Base-by-base conservation (phyloP, 805 yeast genomes). In the Metschnikowia aberdeeniae region DNA sequence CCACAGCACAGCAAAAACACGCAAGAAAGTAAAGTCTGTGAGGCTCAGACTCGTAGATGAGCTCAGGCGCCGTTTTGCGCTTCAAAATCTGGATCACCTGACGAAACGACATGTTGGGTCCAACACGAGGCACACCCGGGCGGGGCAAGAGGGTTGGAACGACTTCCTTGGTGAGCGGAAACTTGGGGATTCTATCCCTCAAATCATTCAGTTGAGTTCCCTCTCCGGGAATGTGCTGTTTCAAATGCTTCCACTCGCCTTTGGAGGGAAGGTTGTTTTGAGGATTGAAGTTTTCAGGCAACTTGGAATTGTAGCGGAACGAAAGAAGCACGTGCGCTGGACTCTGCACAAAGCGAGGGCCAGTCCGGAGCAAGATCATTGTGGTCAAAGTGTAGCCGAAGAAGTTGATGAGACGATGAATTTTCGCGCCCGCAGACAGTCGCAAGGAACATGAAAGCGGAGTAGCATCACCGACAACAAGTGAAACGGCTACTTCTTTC, bases 41-140 rank as follows among this genome's bases (percentile, higher is more conserved):
- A 0, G 93, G 86, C 63, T 88, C 95, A 22, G 89, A 80, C 68
- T 86, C 92, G 63, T 87, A 88, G 36, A 87, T 73, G 43, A 87
- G 68, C 57, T 86, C 95, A 1, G 92, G 92, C 39, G 76, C 73
- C 10, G 64, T 66, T 53, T 82, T 78, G 33, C 68, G 66, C 47
- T 75, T 69, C 49, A 87, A 66, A 9, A 77, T 73, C 45, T 75
- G 75, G 54, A 84, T 68, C 66, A 88, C 81, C 59, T 83, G 83
- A 6, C 78, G 66, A 52, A 88, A 76, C 4, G 80, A 70, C 57
- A 77, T 64, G 42, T 67, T 59, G 31, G 75, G 73, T 1, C 84
- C 79, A 2, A 86, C 86, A 30, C 81, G 76, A 8, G 96, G 96
- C 9, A 85, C 87, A 11, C 85, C 86, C 0, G 89, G 86, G 45